Conservation (phyloP, 2,329 filamentous ascomycete species). For the Colletotrichum sp. region DNA sequence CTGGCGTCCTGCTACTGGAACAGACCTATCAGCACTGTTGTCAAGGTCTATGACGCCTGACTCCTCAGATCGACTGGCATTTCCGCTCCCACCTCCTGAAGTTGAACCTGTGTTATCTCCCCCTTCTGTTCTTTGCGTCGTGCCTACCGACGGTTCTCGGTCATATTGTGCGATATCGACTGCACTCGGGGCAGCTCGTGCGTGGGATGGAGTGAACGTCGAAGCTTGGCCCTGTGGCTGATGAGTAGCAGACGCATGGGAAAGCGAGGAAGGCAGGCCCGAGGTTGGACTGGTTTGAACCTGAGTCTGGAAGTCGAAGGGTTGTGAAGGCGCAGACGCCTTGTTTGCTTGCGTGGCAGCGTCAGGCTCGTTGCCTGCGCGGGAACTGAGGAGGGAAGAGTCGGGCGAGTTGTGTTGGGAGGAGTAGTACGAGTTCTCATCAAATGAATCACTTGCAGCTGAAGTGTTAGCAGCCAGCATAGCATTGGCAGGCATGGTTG, state of each 20-base stretch:
- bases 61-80: slow-evolving; percentile 47
- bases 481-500: slow-evolving; percentile 62
- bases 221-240: slow-evolving; percentile 21
- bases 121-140: slow-evolving; percentile 1
- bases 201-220: slow-evolving; percentile 2
- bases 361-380: slow-evolving; percentile 50
- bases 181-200: background rate
- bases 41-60: slow-evolving; percentile 33
- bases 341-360: slow-evolving; percentile 32
- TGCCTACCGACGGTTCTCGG: slow-evolving; percentile 17
- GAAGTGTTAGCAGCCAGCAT: slow-evolving; percentile 59
- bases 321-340: slow-evolving; percentile 14
- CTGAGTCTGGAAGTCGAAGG: background rate
- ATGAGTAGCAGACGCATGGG: slow-evolving; percentile 21
- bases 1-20: slow-evolving; percentile 9
- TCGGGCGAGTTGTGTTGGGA: slow-evolving; percentile 85
- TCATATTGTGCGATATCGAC: background rate
- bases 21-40: slow-evolving; percentile 21
- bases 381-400: slow-evolving; percentile 48
- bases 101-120: slow-evolving; percentile 29
- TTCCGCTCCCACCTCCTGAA: slow-evolving; percentile 42
- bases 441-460: slow-evolving; percentile 78
- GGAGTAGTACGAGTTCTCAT: slow-evolving; percentile 95
- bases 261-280: slow-evolving; percentile 1
- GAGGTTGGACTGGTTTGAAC: background rate